Evolutionary conservation across 768 basidiomycete species (phyloP).

Genomic region (Tulasnella sp.): DNA sequence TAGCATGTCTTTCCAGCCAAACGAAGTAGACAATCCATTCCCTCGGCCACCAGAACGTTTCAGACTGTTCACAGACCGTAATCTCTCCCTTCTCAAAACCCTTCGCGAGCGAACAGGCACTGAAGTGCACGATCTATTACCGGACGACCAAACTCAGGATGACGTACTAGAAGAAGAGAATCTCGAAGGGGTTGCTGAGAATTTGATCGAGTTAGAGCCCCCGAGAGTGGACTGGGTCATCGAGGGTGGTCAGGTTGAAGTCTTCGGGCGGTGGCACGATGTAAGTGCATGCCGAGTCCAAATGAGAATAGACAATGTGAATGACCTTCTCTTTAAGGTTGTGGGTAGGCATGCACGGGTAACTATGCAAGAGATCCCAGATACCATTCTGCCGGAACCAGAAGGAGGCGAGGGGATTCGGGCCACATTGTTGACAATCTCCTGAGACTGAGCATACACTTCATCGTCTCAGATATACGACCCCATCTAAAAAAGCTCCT

Average conservation of each 20-base stretch:
- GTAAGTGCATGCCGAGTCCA: background rate
- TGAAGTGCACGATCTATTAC: constrained; percentile 31
- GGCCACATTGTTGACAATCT: background rate
- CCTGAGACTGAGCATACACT: background rate
- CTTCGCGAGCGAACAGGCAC: constrained; percentile 44
- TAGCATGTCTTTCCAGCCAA: background rate
- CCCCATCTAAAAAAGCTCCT: constrained; percentile 64
- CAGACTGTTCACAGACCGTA: constrained; percentile 63
- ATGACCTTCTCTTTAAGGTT: constrained; percentile 13
- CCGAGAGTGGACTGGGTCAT: constrained; percentile 87
- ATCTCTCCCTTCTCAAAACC: constrained; percentile 58
- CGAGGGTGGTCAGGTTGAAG: constrained; percentile 71
- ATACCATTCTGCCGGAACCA: constrained; percentile 21
- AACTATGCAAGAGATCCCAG: background rate
- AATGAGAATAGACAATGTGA: background rate
- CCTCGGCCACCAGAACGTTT: constrained; percentile 85
- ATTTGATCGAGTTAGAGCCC: constrained; percentile 66
- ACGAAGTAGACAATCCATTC: constrained; percentile 52
- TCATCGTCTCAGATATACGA: constrained; percentile 51
- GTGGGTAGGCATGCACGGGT: background rate
- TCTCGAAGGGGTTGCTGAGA: constrained; percentile 53
- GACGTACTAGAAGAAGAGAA: constrained; percentile 59
- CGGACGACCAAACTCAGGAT: constrained; percentile 44
- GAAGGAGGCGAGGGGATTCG: background rate
- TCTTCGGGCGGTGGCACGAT: constrained; percentile 56